Evolutionary conservation across 2,329 filamentous ascomycete species (phyloP).

Genomic region (Aspergillus fumigatiaffinis): DNA sequence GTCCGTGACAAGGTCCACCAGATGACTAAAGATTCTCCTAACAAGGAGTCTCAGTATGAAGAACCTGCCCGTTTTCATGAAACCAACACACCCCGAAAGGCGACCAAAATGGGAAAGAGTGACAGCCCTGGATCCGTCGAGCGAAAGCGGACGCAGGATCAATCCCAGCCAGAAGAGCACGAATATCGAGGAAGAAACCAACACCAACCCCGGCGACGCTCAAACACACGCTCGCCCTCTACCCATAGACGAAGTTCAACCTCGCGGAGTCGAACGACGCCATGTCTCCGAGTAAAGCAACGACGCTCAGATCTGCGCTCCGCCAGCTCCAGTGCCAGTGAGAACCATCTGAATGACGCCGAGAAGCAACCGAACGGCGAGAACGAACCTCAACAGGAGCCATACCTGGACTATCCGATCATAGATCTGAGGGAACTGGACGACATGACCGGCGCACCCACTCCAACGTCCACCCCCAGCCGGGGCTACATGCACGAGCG

Average conservation of each 20-base stretch:
- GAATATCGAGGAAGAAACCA: neutral
- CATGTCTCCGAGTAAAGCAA: slow-evolving; percentile 22
- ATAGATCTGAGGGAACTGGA: slow-evolving; percentile 14
- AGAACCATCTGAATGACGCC: neutral
- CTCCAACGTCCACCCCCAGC: slow-evolving; percentile 14
- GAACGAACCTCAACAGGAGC: slow-evolving; percentile 9
- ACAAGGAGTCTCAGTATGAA: neutral
- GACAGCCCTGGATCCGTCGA: slow-evolving; percentile 35
- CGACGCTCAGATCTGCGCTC: slow-evolving; percentile 20
- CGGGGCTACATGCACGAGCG: slow-evolving; percentile 22
- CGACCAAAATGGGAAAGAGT: slow-evolving; percentile 27
- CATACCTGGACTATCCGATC: slow-evolving; percentile 8
- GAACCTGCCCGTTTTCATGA: slow-evolving; percentile 16
- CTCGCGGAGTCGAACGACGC: slow-evolving; percentile 15
- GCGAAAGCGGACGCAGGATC: slow-evolving; percentile 20
- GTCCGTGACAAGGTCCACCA: slow-evolving; percentile 1
- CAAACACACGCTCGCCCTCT: slow-evolving; percentile 15
- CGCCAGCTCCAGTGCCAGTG: slow-evolving; percentile 5
- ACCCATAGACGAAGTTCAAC: slow-evolving; percentile 16
- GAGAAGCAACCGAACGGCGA: neutral
- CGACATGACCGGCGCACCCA: slow-evolving; percentile 5
- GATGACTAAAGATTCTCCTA: neutral
- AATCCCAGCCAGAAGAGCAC: neutral
- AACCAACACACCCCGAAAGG: slow-evolving; percentile 17
- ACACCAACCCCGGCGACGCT: slow-evolving; percentile 13